phyloP scores from a whole-genome alignment of 116 monocot genomes.

The Dioscorea cayenensis region DNA sequence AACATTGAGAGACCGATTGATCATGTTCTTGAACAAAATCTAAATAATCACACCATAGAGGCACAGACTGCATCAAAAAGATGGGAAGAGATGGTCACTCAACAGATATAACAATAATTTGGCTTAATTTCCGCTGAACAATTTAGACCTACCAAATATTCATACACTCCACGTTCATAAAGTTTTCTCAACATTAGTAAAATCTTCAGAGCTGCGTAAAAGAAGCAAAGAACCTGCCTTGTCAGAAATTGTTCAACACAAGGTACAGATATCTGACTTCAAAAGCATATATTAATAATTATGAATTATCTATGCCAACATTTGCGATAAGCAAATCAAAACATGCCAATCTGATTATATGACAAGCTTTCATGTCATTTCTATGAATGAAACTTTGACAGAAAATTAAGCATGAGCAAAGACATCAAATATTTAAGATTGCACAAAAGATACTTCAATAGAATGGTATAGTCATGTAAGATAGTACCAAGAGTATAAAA shows the following conservation, averaged over 20 bases:
- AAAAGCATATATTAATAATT: background rate
- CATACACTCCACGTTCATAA: constrained; percentile 80
- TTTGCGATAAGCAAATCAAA: no score
- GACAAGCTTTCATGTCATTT: no score
- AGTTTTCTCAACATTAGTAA: constrained; percentile 58
- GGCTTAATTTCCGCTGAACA: background rate
- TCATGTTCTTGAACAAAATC: constrained; percentile 83
- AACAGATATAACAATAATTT: background rate
- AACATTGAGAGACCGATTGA: constrained; percentile 56
- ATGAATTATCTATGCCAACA: background rate
- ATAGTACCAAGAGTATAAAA: no score
- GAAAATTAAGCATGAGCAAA: no score
- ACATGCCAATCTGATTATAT: no score
- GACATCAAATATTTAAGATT: no score
- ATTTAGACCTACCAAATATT: constrained; percentile 73
- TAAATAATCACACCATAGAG: constrained; percentile 86
- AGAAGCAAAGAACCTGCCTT: background rate
- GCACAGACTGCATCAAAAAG: constrained; percentile 63
- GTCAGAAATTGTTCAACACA: background rate
- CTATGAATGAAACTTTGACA: no score
- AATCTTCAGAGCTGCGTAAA: constrained; percentile 51
- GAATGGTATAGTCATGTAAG: no score
- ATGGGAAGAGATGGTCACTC: constrained; percentile 8
- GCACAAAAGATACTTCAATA: no score
- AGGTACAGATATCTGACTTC: background rate